Evolutionary conservation across 1,139 yeast species (phyloP).

Genomic region (Pneumocystis wakefieldiae): DNA sequence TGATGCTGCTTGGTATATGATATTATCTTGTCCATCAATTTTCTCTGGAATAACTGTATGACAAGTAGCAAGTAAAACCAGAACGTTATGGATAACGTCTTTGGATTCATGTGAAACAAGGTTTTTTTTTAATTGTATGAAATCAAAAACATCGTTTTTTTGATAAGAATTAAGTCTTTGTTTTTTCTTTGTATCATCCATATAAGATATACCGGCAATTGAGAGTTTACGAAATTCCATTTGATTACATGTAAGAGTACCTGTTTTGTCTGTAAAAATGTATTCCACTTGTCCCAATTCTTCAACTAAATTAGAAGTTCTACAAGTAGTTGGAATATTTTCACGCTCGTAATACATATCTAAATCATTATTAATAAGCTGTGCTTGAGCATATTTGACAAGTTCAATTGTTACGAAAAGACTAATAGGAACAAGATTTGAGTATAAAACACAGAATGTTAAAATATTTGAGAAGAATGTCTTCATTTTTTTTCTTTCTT

Average conservation of each 20-base stretch:
- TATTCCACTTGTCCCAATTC: slow-evolving; percentile 93
- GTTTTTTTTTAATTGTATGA: slow-evolving; percentile 45
- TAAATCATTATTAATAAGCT: slow-evolving; percentile 79
- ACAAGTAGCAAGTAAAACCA: slow-evolving; percentile 76
- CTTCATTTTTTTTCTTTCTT: slow-evolving; percentile 48
- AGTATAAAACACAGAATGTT: slow-evolving; percentile 90
- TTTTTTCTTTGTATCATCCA: slow-evolving; percentile 75
- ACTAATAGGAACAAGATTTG: slow-evolving; percentile 85
- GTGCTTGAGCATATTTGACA: slow-evolving; percentile 90
- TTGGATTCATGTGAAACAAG: slow-evolving; percentile 31
- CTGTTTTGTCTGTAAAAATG: slow-evolving; percentile 91
- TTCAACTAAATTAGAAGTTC: slow-evolving; percentile 90
- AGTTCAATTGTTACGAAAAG: slow-evolving; percentile 85
- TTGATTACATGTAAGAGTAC: slow-evolving; percentile 83
- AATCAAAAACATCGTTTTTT: slow-evolving; percentile 67
- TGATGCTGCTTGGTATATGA: slow-evolving; percentile 95
- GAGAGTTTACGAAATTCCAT: slow-evolving; percentile 95
- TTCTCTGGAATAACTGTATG: slow-evolving; percentile 95
- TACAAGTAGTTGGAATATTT: slow-evolving; percentile 87
- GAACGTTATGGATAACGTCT: slow-evolving; percentile 64
- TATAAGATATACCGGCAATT: slow-evolving; percentile 83
- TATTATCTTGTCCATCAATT: slow-evolving; percentile 31
- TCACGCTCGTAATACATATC: slow-evolving; percentile 79
- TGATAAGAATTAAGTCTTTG: slow-evolving; percentile 55
- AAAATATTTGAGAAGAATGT: slow-evolving; percentile 74